phyloP scores from a whole-genome alignment of 306 rosid genomes.

The Prinsepia uniflora region DNA sequence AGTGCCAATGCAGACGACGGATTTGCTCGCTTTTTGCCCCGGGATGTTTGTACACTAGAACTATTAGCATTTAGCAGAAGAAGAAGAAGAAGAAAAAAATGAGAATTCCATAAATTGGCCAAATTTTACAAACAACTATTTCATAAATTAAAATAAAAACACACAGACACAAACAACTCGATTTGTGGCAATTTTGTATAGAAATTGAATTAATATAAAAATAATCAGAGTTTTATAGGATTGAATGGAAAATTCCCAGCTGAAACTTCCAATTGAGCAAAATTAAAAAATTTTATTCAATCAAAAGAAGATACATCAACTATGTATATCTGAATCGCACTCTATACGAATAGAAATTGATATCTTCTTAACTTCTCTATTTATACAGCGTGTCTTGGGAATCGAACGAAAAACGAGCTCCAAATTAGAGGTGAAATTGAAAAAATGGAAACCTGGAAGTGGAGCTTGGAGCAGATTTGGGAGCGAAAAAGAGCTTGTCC shows the following conservation, averaged over 20 bases:
- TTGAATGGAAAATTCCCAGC: not conserved
- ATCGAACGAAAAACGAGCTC: not conserved
- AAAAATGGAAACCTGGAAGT: slow-evolving; percentile 47
- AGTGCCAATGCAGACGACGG: slow-evolving; percentile 48
- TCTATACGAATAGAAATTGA: not conserved
- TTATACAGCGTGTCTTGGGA: not conserved
- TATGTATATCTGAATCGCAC: not conserved
- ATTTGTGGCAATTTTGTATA: not conserved
- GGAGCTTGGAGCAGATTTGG: slow-evolving; percentile 41
- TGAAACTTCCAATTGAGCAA: not conserved
- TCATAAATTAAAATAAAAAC: not conserved
- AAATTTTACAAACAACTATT: not conserved
- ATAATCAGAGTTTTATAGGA: not conserved
- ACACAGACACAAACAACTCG: not conserved
- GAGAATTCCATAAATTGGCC: not conserved
- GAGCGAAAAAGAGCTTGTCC: slow-evolving; percentile 75
- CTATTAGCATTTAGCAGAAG: no score
- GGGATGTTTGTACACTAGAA: slow-evolving; percentile 39
- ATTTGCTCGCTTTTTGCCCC: slow-evolving; percentile 57
- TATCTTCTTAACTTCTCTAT: not conserved
- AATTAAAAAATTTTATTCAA: not conserved
- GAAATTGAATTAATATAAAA: not conserved
- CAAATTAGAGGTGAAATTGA: not conserved
- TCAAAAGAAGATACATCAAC: not conserved
- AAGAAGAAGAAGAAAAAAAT: not conserved